phyloP scores from a whole-genome alignment of 768 basidiomycete species.

The Tricholoma flavovirens region DNA sequence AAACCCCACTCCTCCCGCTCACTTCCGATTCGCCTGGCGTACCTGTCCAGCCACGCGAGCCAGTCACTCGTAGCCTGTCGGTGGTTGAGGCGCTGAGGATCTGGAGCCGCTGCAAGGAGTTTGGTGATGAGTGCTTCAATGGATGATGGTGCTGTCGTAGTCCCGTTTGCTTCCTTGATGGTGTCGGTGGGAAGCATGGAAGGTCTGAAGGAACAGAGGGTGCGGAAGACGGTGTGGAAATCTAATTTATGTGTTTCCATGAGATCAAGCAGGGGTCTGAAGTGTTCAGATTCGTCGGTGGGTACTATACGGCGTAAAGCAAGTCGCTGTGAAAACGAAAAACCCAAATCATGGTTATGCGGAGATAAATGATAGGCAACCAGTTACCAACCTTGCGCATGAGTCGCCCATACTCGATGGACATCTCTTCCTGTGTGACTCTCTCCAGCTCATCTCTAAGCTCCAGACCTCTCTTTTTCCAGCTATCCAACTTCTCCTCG shows the following conservation, averaged over 20 bases:
- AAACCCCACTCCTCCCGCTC: constrained; percentile 45
- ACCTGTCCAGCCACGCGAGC: constrained; percentile 59
- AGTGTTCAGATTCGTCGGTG: constrained; percentile 55
- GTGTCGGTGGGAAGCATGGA: constrained; percentile 15
- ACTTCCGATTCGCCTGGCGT: constrained; percentile 49
- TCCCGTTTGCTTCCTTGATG: constrained; percentile 2
- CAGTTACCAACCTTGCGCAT: constrained; percentile 59
- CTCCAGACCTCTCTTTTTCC: constrained; percentile 53
- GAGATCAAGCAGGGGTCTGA: constrained; percentile 66
- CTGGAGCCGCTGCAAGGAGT: constrained; percentile 43
- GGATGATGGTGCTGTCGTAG: constrained; percentile 5
- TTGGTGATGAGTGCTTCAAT: constrained; percentile 38
- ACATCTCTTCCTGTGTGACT: constrained; percentile 52
- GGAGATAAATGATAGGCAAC: neutral
- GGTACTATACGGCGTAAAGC: constrained; percentile 55
- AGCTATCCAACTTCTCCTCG: constrained; percentile 51
- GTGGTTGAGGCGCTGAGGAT: constrained; percentile 38
- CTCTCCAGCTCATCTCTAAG: constrained; percentile 57
- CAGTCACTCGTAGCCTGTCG: constrained; percentile 46
- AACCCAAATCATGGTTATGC: neutral
- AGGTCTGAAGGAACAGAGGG: constrained; percentile 58
- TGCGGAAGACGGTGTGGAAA: constrained; percentile 82
- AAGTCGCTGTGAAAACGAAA: constrained; percentile 49
- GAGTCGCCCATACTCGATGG: constrained; percentile 56
- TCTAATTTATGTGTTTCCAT: constrained; percentile 76